Evolutionary conservation across 2,329 filamentous ascomycete genomes (phyloP).

Genomic region (Magnaporthiopsis incrustans): DNA sequence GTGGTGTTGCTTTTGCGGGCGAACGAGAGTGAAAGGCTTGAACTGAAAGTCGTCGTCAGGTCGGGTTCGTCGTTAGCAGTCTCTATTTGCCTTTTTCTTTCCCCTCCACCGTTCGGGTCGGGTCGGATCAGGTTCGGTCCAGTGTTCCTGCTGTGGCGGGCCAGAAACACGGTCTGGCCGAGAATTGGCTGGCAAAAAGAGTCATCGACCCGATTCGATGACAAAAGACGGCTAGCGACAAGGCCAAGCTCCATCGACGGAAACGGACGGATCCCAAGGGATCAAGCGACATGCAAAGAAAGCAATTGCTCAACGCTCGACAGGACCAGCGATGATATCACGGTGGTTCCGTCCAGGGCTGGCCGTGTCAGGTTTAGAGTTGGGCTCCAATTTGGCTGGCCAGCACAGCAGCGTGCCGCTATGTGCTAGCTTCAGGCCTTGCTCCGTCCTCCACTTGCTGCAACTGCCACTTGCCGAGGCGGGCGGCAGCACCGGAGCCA

Average conservation of each 20-base stretch:
- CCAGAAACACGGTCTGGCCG: neutral
- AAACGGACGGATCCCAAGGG: neutral
- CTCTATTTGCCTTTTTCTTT: neutral
- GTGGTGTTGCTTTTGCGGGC: neutral
- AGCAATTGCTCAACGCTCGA: neutral
- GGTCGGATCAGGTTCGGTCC: neutral
- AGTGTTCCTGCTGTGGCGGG: neutral
- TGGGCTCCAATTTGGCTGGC: neutral
- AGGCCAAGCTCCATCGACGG: neutral
- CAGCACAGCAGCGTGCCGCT: neutral
- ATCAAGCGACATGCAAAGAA: neutral
- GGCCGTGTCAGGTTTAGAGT: neutral
- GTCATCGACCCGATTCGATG: neutral
- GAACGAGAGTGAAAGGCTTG: neutral
- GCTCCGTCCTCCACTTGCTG: neutral
- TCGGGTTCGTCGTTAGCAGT: neutral
- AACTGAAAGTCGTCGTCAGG: neutral
- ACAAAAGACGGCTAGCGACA: neutral
- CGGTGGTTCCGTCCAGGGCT: neutral
- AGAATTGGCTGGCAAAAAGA: neutral
- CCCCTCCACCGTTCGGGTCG: neutral
- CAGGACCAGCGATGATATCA: neutral
- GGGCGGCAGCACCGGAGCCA: neutral
- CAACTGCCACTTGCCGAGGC: neutral
- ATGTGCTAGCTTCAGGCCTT: too few species aligned